These are phyloP conservation scores for Penstemon davidsonii DNA, from an alignment of 257 asterid species.

Conservation along the genomic window DNA sequence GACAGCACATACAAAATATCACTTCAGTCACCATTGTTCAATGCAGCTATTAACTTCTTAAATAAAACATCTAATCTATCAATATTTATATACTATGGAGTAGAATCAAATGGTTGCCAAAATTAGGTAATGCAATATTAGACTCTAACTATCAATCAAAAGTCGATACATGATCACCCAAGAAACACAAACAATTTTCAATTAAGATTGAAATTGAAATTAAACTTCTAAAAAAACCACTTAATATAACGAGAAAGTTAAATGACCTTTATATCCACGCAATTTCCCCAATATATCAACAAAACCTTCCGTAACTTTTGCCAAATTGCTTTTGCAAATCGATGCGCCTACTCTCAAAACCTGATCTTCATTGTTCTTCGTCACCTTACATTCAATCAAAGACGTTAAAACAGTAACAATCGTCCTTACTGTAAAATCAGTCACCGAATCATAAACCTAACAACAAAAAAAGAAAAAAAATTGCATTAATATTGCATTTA, in stretches of 20 bases:
- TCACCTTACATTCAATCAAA: constrained; percentile 53
- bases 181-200: not conserved
- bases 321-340: constrained; percentile 43
- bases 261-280: constrained; percentile 47
- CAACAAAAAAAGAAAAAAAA: constrained; percentile 2
- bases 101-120: not conserved
- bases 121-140: not conserved
- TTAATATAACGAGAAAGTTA: not conserved
- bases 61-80: not conserved
- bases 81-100: too few relatives aligned
- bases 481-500: not conserved
- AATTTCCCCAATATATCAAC: constrained; percentile 46
- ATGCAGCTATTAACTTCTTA: not conserved
- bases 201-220: not conserved
- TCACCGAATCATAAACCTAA: constrained; percentile 58
- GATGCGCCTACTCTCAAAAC: constrained; percentile 57
- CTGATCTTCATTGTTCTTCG: constrained; percentile 34
- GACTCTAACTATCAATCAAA: too few relatives aligned
- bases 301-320: constrained; percentile 42
- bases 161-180: too few relatives aligned
- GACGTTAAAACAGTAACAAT: constrained; percentile 59
- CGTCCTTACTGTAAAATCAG: constrained; percentile 49
- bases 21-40: constrained; percentile 7
- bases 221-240: not conserved
- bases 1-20: not conserved